Evolutionary conservation across 208 protist species (phyloP).

Genomic region (Sergeia podlipaevii): DNA sequence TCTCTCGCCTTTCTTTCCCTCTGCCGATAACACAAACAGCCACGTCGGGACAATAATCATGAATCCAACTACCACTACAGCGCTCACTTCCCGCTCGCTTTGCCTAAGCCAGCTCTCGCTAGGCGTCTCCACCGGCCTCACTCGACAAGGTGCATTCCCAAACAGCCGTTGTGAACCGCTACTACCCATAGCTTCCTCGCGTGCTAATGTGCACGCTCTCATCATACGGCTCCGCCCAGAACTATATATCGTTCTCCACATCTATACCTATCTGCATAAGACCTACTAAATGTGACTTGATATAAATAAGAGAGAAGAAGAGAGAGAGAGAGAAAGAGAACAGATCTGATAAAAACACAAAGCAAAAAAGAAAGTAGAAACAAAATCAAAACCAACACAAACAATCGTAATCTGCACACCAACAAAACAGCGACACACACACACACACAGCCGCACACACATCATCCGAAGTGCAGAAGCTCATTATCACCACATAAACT

Average conservation of each 20-base stretch:
- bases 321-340: conserved; percentile 8
- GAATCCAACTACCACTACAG: conserved; percentile 33
- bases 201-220: too few relatives aligned
- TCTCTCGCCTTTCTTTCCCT: conserved; percentile 26
- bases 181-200: too few relatives aligned
- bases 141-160: conserved; percentile 49
- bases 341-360: neutral
- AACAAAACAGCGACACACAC: neutral
- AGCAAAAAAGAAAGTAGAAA: conserved; percentile 3
- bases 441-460: too few relatives aligned
- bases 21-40: conserved; percentile 37
- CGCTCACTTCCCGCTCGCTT: conserved; percentile 49
- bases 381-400: conserved; percentile 1
- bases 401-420: neutral
- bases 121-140: conserved; percentile 45
- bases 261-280: too few relatives aligned
- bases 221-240: too few relatives aligned
- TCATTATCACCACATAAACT: too few relatives aligned
- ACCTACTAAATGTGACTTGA: too few relatives aligned
- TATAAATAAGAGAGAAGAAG: conserved; percentile 4
- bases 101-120: conserved; percentile 29
- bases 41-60: conserved; percentile 55
- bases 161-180: conserved; percentile 11
- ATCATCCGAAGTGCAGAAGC: too few relatives aligned
- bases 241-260: too few relatives aligned